Percentiles rank a stretch among this genome's conserved stretches.
phyloP scores from a whole-genome alignment of 2,329 filamentous ascomycete genomes.

The Harringtonia lauricola region DNA sequence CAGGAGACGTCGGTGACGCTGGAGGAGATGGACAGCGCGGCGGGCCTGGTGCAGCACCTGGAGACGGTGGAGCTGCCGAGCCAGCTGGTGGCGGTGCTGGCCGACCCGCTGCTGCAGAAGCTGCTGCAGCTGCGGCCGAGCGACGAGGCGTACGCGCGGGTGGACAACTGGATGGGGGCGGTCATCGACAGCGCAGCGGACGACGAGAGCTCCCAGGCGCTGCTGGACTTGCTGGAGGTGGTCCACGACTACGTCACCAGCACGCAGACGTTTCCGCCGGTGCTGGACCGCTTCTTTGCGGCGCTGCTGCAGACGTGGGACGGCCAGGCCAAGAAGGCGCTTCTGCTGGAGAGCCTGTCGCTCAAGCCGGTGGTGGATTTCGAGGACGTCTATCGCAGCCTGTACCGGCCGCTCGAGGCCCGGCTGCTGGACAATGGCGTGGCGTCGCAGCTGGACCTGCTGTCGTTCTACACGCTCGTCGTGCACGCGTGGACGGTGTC shows the following conservation, averaged over 20 bases:
- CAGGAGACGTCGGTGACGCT: constrained; percentile 58
- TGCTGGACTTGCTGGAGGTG: constrained; percentile 43
- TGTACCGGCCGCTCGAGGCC: constrained; percentile 40
- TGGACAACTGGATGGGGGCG: constrained; percentile 47
- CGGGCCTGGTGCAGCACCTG: constrained; percentile 58
- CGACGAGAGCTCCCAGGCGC: constrained; percentile 20
- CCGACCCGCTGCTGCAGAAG: constrained; percentile 70
- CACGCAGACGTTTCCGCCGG: constrained; percentile 18
- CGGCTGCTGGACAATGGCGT: constrained; percentile 36
- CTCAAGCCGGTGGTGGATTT: constrained; percentile 45
- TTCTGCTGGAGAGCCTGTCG: constrained; percentile 47
- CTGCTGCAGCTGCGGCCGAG: constrained; percentile 55
- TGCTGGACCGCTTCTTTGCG: constrained; percentile 24
- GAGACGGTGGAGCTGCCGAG: constrained; percentile 74
- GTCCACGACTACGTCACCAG: constrained; percentile 43
- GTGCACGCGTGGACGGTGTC: constrained; percentile 47
- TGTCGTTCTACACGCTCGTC: constrained; percentile 57
- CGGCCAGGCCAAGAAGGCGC: constrained; percentile 39
- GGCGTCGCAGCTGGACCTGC: constrained; percentile 44
- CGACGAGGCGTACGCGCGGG: constrained; percentile 35
- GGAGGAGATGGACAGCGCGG: constrained; percentile 66
- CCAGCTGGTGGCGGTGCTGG: constrained; percentile 66
- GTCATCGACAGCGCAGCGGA: constrained; percentile 44
- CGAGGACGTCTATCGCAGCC: constrained; percentile 10
- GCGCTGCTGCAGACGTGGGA: constrained; percentile 51